Conservation (phyloP, 352 stramenopile genomes). For the Poterioochromonas sp. region DNA sequence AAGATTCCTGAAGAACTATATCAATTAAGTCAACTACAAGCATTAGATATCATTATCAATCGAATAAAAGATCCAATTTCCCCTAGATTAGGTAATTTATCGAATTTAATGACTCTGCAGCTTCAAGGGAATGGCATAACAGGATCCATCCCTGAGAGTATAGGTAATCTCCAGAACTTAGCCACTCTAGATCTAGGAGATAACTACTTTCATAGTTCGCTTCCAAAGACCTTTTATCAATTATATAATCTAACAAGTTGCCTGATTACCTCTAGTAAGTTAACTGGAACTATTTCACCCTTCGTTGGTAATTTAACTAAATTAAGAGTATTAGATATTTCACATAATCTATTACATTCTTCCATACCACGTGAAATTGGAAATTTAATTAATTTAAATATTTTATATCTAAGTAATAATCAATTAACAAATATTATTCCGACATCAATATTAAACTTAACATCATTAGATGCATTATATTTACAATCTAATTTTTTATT, state of each 20-base stretch:
- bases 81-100: too few relatives aligned
- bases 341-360: background rate
- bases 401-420: background rate
- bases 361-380: background rate
- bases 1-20: too few relatives aligned
- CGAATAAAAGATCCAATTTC: too few relatives aligned
- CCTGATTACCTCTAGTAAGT: background rate
- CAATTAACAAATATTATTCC: background rate
- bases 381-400: background rate
- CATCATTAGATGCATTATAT: background rate
- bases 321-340: background rate
- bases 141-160: background rate
- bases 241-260: too few relatives aligned
- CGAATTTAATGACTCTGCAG: too few relatives aligned
- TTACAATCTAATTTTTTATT: slow-evolving; percentile 10
- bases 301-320: background rate
- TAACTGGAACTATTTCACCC: background rate
- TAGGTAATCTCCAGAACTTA: background rate
- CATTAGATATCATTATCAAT: too few relatives aligned
- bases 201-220: background rate
- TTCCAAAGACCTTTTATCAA: background rate
- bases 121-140: too few relatives aligned
- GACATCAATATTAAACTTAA: background rate
- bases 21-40: too few relatives aligned
- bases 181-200: background rate